phyloP scores from a whole-genome alignment of 2,329 filamentous ascomycete genomes.

The Aureobasidium sp. region DNA sequence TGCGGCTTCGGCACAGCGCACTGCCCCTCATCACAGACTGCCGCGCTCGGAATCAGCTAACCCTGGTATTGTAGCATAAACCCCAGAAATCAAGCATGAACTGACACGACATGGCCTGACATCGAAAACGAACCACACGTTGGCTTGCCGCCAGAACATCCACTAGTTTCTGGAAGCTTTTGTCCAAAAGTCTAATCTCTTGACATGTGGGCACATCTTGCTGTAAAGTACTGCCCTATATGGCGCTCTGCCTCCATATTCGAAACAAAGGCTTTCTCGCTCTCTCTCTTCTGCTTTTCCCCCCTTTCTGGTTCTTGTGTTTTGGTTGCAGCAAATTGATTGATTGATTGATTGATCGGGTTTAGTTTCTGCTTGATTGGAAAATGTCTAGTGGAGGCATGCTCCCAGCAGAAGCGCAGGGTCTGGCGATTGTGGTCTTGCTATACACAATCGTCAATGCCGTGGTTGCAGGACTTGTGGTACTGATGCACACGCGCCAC shows the following conservation, averaged over 20 bases:
- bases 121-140: too few species aligned
- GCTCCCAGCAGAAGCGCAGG: conserved; percentile 5
- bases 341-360: neutral
- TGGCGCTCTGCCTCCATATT: conserved; percentile 1
- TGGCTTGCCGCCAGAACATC: neutral
- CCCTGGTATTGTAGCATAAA: too few species aligned
- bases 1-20: too few species aligned
- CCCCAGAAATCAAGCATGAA: neutral
- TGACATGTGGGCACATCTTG: neutral
- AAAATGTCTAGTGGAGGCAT: conserved; percentile 10
- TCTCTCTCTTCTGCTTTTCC: neutral
- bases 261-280: neutral
- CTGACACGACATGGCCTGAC: conserved; percentile 2
- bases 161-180: neutral
- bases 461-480: neutral
- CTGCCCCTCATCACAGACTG: neutral
- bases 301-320: neutral
- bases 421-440: conserved; percentile 1
- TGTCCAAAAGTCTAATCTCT: neutral
- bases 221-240: neutral
- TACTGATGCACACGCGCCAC: conserved; percentile 1
- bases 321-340: neutral
- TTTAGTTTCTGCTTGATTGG: neutral
- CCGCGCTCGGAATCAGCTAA: too few species aligned
- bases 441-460: conserved; percentile 4